Conservation (phyloP, 2,329 filamentous ascomycete genomes). For the Epichloe scottii region DNA sequence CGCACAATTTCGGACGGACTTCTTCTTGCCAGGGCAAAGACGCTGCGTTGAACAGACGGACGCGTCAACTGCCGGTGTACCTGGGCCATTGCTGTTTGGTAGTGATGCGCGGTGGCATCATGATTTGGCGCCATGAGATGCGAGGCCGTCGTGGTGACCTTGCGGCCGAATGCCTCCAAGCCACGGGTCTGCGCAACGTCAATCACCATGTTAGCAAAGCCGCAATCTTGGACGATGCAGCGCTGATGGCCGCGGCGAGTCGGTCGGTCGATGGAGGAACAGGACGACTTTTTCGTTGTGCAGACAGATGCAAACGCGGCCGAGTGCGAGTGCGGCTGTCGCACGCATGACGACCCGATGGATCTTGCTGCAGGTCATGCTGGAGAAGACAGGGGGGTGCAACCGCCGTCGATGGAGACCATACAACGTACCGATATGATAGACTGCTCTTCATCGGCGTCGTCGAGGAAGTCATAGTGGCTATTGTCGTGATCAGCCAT, state of each 20-base stretch:
- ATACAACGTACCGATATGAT: constrained; percentile 26
- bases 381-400: neutral
- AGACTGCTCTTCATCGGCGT: constrained; percentile 35
- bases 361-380: neutral
- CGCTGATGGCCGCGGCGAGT: neutral
- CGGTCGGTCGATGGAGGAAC: neutral
- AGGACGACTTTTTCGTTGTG: constrained; percentile 1
- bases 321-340: neutral
- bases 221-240: neutral
- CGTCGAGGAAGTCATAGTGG: constrained; percentile 33
- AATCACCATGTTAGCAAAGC: constrained; percentile 6
- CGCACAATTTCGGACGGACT: constrained; percentile 90
- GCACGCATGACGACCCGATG: neutral
- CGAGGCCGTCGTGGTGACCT: constrained; percentile 85
- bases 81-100: constrained; percentile 77
- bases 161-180: constrained; percentile 84
- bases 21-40: constrained; percentile 83
- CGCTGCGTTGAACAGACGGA: constrained; percentile 72
- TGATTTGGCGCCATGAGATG: constrained; percentile 66
- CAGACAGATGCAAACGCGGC: neutral
- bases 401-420: neutral
- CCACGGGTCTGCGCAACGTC: constrained; percentile 55
- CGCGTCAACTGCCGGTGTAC: constrained; percentile 80
- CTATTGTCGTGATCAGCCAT: constrained; percentile 30
- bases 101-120: constrained; percentile 48